These are phyloP conservation scores for Nicotiana paniculata DNA, from an alignment of 257 asterid species.

Conservation along the genomic window DNA sequence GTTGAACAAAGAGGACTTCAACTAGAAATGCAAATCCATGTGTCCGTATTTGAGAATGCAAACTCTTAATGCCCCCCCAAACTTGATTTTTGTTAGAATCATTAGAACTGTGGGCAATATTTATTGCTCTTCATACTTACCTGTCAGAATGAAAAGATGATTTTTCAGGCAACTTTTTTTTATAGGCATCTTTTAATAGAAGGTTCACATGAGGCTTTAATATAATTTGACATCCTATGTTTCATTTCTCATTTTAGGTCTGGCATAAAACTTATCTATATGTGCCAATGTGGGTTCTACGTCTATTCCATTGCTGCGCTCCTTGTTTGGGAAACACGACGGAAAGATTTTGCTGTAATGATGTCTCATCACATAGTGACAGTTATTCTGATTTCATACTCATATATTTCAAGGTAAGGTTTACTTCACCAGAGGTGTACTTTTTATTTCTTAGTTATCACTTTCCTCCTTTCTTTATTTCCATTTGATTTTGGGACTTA, in stretches of 20 bases:
- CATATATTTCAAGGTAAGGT: conserved; percentile 66
- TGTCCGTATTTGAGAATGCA: background rate
- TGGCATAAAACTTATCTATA: conserved; percentile 57
- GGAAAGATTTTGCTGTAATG: conserved; percentile 90
- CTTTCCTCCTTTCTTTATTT: no score
- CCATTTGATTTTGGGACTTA: background rate
- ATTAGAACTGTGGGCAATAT: background rate
- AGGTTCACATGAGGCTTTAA: background rate
- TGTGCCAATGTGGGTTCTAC: conserved; percentile 98
- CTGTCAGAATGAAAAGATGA: background rate
- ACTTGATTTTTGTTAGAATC: background rate
- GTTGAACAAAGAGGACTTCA: background rate
- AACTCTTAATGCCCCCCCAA: background rate
- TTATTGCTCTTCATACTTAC: background rate
- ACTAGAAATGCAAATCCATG: background rate
- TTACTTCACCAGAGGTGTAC: conserved; percentile 15
- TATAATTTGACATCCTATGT: background rate
- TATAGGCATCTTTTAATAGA: background rate
- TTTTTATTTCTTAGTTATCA: background rate
- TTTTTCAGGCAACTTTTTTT: background rate
- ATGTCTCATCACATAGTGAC: conserved; percentile 90
- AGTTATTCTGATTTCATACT: conserved; percentile 57
- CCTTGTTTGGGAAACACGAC: conserved; percentile 83
- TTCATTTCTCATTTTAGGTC: conserved; percentile 34
- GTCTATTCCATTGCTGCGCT: conserved; percentile 74